Evolutionary conservation across 768 basidiomycete species (phyloP).

Genomic region (Tylopilus plumbeoviolaceoides): DNA sequence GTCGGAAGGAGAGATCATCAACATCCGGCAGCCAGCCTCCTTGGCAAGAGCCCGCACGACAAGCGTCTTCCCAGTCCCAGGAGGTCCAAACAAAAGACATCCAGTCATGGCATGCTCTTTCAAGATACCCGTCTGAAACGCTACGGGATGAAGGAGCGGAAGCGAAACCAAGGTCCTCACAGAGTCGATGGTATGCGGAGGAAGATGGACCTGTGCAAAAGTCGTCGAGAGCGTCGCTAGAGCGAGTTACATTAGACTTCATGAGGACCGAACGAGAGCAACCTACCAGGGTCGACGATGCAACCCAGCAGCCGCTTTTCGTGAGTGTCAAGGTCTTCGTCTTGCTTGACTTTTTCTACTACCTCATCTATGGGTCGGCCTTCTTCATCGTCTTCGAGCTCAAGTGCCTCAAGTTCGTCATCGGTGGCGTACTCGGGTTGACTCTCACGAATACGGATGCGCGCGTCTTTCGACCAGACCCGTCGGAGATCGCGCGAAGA

Average conservation of each 20-base stretch:
- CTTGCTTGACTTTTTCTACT: constrained; percentile 71
- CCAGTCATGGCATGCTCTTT: constrained; percentile 91
- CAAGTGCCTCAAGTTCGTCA: constrained; percentile 26
- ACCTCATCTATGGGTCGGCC: constrained; percentile 52
- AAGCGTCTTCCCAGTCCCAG: constrained; percentile 89
- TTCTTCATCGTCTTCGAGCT: constrained; percentile 33
- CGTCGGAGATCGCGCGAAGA: constrained; percentile 50
- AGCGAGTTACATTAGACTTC: constrained; percentile 3
- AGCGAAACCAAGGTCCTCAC: constrained; percentile 89
- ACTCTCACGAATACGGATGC: constrained; percentile 33
- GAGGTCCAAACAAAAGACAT: constrained; percentile 89
- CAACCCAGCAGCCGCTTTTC: constrained; percentile 78
- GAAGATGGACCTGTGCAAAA: constrained; percentile 86
- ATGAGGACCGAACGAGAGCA: not conserved
- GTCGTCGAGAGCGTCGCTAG: constrained; percentile 74
- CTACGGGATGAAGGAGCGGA: constrained; percentile 80
- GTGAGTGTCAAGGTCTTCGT: constrained; percentile 72
- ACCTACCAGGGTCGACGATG: constrained; percentile 77
- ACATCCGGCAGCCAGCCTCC: constrained; percentile 92
- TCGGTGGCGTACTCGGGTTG: constrained; percentile 33
- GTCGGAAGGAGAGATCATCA: constrained; percentile 86
- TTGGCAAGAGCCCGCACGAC: constrained; percentile 87
- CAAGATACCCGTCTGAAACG: constrained; percentile 85
- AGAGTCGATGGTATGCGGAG: constrained; percentile 84
- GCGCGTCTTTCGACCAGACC: constrained; percentile 55